phyloP scores from a whole-genome alignment of 768 basidiomycete species.

The Boletus rex-veris region DNA sequence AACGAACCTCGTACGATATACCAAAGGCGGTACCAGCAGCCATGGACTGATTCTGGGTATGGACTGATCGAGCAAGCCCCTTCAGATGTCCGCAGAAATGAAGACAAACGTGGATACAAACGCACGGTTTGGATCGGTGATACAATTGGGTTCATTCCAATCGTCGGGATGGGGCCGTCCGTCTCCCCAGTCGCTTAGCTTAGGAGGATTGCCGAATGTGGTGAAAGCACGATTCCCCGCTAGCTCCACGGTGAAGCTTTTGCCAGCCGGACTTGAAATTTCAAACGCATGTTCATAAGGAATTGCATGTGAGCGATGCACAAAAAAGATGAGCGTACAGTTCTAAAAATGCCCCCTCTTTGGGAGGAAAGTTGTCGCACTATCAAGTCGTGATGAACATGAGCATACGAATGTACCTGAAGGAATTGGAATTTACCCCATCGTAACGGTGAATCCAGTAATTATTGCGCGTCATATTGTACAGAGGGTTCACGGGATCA shows the following conservation, averaged over 20 bases:
- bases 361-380: conserved; percentile 1
- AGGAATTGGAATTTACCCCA: background rate
- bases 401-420: background rate
- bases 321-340: conserved; percentile 5
- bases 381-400: background rate
- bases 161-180: background rate
- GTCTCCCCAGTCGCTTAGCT: conserved; percentile 1
- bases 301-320: background rate
- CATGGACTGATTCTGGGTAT: conserved; percentile 8
- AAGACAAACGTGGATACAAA: background rate
- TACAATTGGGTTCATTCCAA: background rate
- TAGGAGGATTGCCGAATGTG: background rate
- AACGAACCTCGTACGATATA: conserved; percentile 16
- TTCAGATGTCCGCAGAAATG: background rate
- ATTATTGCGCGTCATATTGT: accelerated
- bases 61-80: conserved; percentile 1
- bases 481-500: background rate
- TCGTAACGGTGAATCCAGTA: conserved; percentile 8
- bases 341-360: background rate
- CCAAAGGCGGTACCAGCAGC: conserved; percentile 7
- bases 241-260: background rate
- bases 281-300: background rate
- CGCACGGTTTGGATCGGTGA: conserved; percentile 14
- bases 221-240: conserved; percentile 4
- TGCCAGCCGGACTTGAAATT: conserved; percentile 2